Conservation (phyloP, 495 filamentous ascomycete species). For the Melanomma pulvis-pyrius region DNA sequence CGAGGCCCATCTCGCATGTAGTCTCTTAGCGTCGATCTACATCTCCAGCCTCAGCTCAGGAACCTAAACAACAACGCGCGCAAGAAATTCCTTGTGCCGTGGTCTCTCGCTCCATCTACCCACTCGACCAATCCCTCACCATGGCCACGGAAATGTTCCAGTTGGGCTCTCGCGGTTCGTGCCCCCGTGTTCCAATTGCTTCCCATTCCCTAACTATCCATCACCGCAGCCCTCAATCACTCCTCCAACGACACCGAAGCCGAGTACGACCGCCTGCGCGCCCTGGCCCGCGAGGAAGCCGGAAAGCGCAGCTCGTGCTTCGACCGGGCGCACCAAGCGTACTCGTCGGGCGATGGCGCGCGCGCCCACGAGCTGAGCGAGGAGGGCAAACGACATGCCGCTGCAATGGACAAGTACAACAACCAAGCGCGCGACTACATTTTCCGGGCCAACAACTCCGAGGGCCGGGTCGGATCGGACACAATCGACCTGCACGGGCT, state of each 20-base stretch:
- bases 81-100: neutral
- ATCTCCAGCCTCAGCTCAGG: neutral
- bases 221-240: conserved; percentile 76
- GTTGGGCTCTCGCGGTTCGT: conserved; percentile 63
- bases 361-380: conserved; percentile 78
- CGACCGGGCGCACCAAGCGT: conserved; percentile 77
- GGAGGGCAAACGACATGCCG: conserved; percentile 80
- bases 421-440: conserved; percentile 88
- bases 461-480: conserved; percentile 68
- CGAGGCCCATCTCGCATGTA: conserved; percentile 18
- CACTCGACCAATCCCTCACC: neutral
- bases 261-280: conserved; percentile 91
- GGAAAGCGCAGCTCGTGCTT: conserved; percentile 75
- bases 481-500: conserved; percentile 94
- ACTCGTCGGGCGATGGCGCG: conserved; percentile 76
- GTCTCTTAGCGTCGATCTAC: conserved; percentile 30
- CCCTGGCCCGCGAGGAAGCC: conserved; percentile 77
- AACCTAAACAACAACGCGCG: conserved; percentile 1
- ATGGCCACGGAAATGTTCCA: conserved; percentile 68
- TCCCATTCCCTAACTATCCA: conserved; percentile 8
- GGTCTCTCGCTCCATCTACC: neutral
- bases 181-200: conserved; percentile 10
- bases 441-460: conserved; percentile 88
- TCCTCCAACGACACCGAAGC: conserved; percentile 66
- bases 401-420: conserved; percentile 80